These are phyloP conservation scores for Ascochyta fabae DNA, from an alignment of 2,329 filamentous ascomycete genomes.

Conservation along the genomic window DNA sequence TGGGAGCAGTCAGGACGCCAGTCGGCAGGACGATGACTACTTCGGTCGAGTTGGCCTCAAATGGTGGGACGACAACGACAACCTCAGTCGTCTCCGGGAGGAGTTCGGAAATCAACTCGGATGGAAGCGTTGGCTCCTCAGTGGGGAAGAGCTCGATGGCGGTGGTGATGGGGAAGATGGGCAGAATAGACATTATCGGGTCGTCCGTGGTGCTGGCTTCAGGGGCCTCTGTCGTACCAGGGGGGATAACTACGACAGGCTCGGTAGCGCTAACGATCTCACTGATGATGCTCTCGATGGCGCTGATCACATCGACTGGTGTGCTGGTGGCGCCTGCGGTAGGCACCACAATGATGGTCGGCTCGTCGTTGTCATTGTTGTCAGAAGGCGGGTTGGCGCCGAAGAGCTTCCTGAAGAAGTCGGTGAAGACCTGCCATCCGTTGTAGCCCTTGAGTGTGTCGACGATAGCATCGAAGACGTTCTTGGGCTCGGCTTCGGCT, in stretches of 20 bases:
- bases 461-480: constrained; percentile 16
- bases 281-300: constrained; percentile 1
- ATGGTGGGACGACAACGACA: background rate
- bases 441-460: constrained; percentile 16
- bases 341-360: background rate
- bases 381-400: background rate
- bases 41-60: constrained; percentile 3
- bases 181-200: constrained; percentile 22
- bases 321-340: background rate
- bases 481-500: constrained; percentile 1
- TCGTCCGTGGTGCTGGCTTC: constrained; percentile 1
- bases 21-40: constrained; percentile 2
- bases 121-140: constrained; percentile 1
- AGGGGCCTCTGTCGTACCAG: background rate
- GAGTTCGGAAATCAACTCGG: constrained; percentile 3
- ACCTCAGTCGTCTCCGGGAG: background rate
- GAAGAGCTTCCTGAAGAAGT: constrained; percentile 23
- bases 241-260: background rate
- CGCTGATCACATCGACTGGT: constrained; percentile 8
- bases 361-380: constrained; percentile 1
- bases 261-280: constrained; percentile 5
- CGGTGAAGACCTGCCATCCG: constrained; percentile 22
- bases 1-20: constrained; percentile 3
- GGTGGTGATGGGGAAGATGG: constrained; percentile 14
- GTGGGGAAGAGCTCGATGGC: constrained; percentile 19